Conservation (phyloP, 257 asterid genomes). For the Fraxinus americana region DNA sequence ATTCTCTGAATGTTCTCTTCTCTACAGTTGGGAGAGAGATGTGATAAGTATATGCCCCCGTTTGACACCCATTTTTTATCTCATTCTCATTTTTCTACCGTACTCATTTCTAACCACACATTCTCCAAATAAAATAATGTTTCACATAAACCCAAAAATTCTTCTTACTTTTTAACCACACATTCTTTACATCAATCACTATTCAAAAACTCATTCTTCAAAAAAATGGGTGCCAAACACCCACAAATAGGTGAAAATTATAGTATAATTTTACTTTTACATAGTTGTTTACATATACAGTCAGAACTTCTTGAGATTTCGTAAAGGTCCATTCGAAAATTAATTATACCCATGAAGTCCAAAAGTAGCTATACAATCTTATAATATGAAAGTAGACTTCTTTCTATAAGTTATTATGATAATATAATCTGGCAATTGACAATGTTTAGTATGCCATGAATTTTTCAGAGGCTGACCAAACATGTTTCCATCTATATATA, state of each 20-base stretch:
- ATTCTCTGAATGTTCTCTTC: constrained; percentile 12
- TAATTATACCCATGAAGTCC: background rate
- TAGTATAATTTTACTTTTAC: background rate
- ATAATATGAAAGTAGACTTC: background rate
- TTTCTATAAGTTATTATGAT: constrained; percentile 11
- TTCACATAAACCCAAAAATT: too few relatives aligned
- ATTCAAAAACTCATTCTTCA: too few relatives aligned
- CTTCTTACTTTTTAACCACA: too few relatives aligned
- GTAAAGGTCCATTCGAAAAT: background rate
- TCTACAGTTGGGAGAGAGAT: too few relatives aligned
- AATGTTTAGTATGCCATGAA: background rate
- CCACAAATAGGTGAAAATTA: background rate
- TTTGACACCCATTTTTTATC: too few relatives aligned
- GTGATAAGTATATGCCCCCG: too few relatives aligned
- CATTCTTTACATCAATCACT: too few relatives aligned
- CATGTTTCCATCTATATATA: background rate
- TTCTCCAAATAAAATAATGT: too few relatives aligned
- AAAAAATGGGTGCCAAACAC: too few relatives aligned
- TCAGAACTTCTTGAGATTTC: constrained; percentile 1
- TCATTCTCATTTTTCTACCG: too few relatives aligned
- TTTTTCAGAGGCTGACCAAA: background rate
- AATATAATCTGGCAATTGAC: constrained; percentile 2
- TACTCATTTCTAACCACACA: too few relatives aligned
- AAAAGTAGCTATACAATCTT: too few relatives aligned
- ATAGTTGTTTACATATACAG: background rate